These are phyloP conservation scores for Oryza australiensis DNA, from an alignment of 176 grass and related monocot genomes.

Conservation along the genomic window DNA sequence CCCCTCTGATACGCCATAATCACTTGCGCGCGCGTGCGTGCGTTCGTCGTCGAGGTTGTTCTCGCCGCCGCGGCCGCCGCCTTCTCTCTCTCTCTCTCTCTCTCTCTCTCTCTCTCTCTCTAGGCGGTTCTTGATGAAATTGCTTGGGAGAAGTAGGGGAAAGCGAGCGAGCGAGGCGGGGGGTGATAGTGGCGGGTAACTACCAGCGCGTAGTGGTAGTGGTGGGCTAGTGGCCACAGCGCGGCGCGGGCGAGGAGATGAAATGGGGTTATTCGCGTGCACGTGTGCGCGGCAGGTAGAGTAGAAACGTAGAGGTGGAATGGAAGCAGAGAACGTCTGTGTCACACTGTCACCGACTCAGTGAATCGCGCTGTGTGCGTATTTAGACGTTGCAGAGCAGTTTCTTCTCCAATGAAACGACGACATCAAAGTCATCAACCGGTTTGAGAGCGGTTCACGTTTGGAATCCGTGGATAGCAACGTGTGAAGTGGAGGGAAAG, in stretches of 20 bases:
- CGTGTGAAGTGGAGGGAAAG: not conserved
- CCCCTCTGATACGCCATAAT: conserved; percentile 62
- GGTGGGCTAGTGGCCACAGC: not conserved
- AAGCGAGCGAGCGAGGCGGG: not conserved
- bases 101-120: too few species aligned
- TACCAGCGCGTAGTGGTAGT: not conserved
- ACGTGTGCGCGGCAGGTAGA: not conserved
- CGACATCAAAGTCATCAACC: not conserved
- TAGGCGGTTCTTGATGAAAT: not conserved
- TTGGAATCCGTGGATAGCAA: not conserved
- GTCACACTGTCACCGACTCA: not conserved
- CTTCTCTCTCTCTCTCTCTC: too few species aligned
- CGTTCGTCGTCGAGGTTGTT: too few species aligned
- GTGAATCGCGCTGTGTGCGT: too few species aligned
- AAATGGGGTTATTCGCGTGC: not conserved
- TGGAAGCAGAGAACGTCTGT: not conserved
- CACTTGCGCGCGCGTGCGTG: too few species aligned
- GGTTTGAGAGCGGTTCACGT: not conserved
- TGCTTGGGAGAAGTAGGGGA: not conserved
- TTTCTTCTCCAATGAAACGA: too few species aligned
- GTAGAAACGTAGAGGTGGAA: not conserved
- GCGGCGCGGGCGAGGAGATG: not conserved
- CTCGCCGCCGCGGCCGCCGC: too few species aligned
- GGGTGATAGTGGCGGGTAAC: conserved; percentile 35
- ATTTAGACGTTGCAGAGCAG: not conserved